Base-by-base conservation (phyloP, 2,329 filamentous ascomycete genomes). In the Sclerotinia nivalis region DNA sequence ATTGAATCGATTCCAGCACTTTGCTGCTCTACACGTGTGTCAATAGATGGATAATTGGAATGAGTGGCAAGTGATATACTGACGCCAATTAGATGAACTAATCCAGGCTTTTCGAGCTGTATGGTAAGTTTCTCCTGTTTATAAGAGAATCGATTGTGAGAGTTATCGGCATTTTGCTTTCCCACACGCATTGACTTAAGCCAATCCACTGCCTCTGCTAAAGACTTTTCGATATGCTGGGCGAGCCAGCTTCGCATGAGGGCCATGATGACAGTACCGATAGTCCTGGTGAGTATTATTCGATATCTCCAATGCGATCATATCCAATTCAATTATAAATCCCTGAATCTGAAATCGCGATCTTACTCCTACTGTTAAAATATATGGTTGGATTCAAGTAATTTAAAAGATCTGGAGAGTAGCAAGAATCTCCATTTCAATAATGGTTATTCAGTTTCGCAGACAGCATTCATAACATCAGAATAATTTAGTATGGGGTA, bases 51-150 rank as follows among this genome's bases (percentile, higher is more conserved):
- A 52, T 12, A 20, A 15, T 13, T 25, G 28, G 37, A n/a, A 54
- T 45, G 25, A 40, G 25, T 2, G 5, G 13, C 13, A n/a, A 52
- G 13, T 22, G n/a, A 31, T 50, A 8, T 28, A 68, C 66, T 22
- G 20, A 68, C 66, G 34, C 56, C 34, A 25, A 68, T 68, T 9
- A 68, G 18, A 18, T 68, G 66, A 31, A 68, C 40, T 34, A 62
- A 28, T 8, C 56, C 56, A 2, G 66, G 25, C 34, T 47, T 62
- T 25, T 52, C 22, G 25, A 68, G 66, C 55, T 52, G 52, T 34
- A 68, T 68, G 9, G 34, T 43, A 52, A 68, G 34, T 12, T 43
- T 62, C 25, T 45, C 37, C 25, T 68, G 55, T 15, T 40, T 18
- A 61, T 68, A 68, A 22, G 43, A 50, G n/a, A 68, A 68, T 28